Conservation (phyloP, 129 eudicot species). For the Tagetes erecta region DNA sequence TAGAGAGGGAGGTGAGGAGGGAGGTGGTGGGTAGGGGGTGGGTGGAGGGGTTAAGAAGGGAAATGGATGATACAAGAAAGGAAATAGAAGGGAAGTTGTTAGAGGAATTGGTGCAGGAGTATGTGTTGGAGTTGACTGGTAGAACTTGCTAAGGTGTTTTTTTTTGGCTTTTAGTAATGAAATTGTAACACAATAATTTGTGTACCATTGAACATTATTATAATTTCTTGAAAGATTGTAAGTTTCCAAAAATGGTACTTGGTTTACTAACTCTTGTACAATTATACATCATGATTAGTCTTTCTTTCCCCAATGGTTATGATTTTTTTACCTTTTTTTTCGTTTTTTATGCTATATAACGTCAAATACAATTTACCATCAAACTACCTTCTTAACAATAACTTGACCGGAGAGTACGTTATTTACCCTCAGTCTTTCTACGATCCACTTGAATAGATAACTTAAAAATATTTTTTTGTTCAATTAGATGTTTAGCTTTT, state of each 20-base stretch:
- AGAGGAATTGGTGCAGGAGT: slow-evolving; percentile 78
- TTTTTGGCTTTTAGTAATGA: not conserved
- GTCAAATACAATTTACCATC: too few species aligned
- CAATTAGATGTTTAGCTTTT: too few species aligned
- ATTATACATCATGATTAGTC: not conserved
- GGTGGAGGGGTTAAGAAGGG: slow-evolving; percentile 55
- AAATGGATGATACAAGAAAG: slow-evolving; percentile 50
- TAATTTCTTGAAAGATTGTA: slow-evolving; percentile 24
- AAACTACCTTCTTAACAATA: too few species aligned
- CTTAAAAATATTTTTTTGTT: too few species aligned
- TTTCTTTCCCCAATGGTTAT: too few species aligned
- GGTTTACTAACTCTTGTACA: not conserved
- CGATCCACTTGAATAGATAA: too few species aligned
- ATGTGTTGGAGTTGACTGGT: slow-evolving; percentile 59
- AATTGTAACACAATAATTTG: slow-evolving; percentile 34
- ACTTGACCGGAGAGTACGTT: too few species aligned
- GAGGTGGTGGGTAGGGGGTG: slow-evolving; percentile 85
- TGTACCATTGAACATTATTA: slow-evolving; percentile 42
- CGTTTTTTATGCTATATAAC: too few species aligned
- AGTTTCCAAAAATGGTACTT: slow-evolving; percentile 31
- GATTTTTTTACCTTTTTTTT: too few species aligned
- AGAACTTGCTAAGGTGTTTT: slow-evolving; percentile 27
- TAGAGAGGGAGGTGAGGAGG: slow-evolving; percentile 41
- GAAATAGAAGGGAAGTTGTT: slow-evolving; percentile 79
- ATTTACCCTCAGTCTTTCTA: too few species aligned